Conservation (phyloP, 1,284 basidiomycete genomes). For the Austroboletus rostrupii region DNA sequence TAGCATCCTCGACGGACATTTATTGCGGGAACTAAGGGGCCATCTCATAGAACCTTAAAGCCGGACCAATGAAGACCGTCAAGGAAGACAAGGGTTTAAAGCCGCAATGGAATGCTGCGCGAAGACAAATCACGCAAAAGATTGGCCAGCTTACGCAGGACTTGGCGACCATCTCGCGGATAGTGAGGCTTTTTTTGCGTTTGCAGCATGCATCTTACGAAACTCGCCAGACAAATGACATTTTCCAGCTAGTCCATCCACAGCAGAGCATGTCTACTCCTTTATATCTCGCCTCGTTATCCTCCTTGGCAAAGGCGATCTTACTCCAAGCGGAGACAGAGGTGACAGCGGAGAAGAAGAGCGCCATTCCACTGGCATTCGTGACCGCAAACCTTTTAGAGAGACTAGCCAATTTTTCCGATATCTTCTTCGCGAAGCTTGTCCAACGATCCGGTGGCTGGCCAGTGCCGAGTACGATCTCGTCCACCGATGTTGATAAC, state of each 20-base stretch:
- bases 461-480: conserved; percentile 56
- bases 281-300: conserved; percentile 77
- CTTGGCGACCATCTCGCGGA: conserved; percentile 58
- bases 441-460: conserved; percentile 78
- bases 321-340: conserved; percentile 94
- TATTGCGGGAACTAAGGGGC: conserved; percentile 21
- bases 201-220: conserved; percentile 6
- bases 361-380: conserved; percentile 79
- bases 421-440: conserved; percentile 82
- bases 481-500: conserved; percentile 45
- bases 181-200: conserved; percentile 47
- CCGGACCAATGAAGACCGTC: conserved; percentile 67
- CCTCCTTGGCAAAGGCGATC: conserved; percentile 84
- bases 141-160: conserved; percentile 92
- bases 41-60: conserved; percentile 60
- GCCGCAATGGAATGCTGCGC: conserved; percentile 57
- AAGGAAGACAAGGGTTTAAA: conserved; percentile 61
- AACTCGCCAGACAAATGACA: conserved; percentile 57
- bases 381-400: conserved; percentile 50
- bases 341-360: conserved; percentile 84
- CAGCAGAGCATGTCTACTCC: conserved; percentile 37
- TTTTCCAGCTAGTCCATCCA: conserved; percentile 51
- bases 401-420: conserved; percentile 45
- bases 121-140: conserved; percentile 86
- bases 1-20: conserved; percentile 11